A percentile compares a stretch with the other conserved stretches of the same genome.
Conservation (phyloP, 75 land plant genomes). For the Larix kaempferi region DNA sequence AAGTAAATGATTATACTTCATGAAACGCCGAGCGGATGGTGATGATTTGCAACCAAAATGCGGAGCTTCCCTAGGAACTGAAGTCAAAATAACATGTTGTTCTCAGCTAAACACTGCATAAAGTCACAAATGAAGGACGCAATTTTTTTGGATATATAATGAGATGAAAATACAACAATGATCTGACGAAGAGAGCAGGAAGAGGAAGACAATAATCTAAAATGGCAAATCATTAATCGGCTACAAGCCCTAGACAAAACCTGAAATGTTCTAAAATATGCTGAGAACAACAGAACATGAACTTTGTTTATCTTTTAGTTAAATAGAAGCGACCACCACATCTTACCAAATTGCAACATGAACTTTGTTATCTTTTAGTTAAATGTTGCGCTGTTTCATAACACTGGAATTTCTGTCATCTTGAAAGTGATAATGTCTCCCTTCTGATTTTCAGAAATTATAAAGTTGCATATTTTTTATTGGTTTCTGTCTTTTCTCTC, state of each 20-base stretch:
- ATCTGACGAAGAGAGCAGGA: background rate
- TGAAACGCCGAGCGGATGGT: too few relatives aligned
- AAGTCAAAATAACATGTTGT: too few relatives aligned
- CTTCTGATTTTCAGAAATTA: background rate
- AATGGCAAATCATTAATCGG: background rate
- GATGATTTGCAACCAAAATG: too few relatives aligned
- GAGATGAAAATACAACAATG: conserved; percentile 4
- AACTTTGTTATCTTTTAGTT: background rate
- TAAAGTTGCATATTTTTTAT: background rate
- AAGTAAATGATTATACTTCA: too few relatives aligned
- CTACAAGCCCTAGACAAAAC: conserved; percentile 1
- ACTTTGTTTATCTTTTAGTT: too few relatives aligned
- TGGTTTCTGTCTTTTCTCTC: background rate
- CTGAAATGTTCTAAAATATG: conserved; percentile 6
- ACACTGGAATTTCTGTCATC: background rate
- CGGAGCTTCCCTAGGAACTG: too few relatives aligned
- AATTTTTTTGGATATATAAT: conserved; percentile 1
- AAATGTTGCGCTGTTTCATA: background rate
- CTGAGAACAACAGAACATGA: too few relatives aligned
- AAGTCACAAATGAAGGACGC: too few relatives aligned
- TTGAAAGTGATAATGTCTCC: background rate
- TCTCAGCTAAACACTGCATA: too few relatives aligned
- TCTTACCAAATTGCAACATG: too few relatives aligned
- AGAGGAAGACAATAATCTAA: background rate
- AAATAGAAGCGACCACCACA: too few relatives aligned